Conservation (phyloP, 2,329 filamentous ascomycete genomes). For the Leptographium lundbergii region DNA sequence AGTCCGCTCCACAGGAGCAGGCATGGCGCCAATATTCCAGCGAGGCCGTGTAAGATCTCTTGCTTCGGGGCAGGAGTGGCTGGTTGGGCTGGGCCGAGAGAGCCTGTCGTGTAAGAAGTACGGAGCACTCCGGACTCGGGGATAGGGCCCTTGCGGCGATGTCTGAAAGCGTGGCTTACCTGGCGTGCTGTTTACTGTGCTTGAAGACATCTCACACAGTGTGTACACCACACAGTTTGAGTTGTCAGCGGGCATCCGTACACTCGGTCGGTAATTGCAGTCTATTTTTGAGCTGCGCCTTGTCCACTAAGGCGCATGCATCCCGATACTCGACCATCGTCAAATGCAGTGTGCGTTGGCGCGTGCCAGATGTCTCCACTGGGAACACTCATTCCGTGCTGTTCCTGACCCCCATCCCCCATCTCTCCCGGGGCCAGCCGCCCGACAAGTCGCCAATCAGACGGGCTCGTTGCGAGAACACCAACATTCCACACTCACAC, state of each 20-base stretch:
- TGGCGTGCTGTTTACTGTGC: background rate
- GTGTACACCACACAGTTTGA: background rate
- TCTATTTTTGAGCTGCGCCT: background rate
- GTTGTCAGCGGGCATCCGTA: background rate
- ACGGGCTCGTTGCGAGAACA: background rate
- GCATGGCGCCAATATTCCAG: background rate
- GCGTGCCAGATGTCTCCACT: background rate
- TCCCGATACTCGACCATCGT: background rate
- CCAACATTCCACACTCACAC: background rate
- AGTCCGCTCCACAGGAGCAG: background rate
- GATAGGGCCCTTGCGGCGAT: background rate
- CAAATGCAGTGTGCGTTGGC: background rate
- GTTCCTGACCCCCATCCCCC: background rate
- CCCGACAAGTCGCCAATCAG: slow-evolving; percentile 1
- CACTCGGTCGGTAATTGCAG: background rate
- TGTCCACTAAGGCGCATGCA: background rate
- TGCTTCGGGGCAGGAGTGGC: background rate
- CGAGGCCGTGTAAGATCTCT: background rate
- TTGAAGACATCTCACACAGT: background rate
- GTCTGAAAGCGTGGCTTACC: no score
- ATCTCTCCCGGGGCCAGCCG: slow-evolving; percentile 1
- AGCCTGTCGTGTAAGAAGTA: no score
- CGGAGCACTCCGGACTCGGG: no score
- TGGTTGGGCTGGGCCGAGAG: no score
- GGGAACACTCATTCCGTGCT: background rate